Base-by-base conservation (phyloP, 2,329 filamentous ascomycete genomes). In the Trichoderma atrobrunneum region DNA sequence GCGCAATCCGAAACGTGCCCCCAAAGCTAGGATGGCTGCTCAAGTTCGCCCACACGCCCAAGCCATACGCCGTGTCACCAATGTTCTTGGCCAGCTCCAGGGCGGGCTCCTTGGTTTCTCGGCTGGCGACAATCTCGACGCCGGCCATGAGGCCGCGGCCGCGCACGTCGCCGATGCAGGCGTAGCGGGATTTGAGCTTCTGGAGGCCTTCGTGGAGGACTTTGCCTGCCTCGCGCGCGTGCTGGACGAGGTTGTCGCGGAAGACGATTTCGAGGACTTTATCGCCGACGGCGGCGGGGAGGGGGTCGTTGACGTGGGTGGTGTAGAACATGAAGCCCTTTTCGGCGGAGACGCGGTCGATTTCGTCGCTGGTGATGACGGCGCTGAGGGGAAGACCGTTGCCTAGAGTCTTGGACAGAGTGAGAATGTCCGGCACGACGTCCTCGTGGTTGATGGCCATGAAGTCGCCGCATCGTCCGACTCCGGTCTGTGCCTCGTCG, bases 221-320 rank as follows among this genome's bases (percentile, higher is more conserved):
- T 2, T 79, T 72, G 1, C 88, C 88, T 7, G 84, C 80, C 32
- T 78, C 76, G 7, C 80, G 77, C 5, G 87, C 84, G 3, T 83
- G 81, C 72, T 80, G 78, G 21, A 87, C 84, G 11, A 91, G 79
- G 24, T 83, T 79, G 73, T 91, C 88, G 1, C 88, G 81, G 24
- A 87, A 81, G 1, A 91, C 87, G 14, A 90, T 88, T 72, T 91
- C 88, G 1, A 91, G 82, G 2, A 90, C 88, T 76, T 90, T 90
- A 73, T 87, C 82, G 0, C 88, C 88, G 1, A 91, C 87, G 0
- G 88, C 87, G 0, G 87, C 87, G 0, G 88, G 85, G 0, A 91
- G 79, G 0, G 89, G 88, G 74, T 91, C 89, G 74, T 91, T 90
- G 63, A 90, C 79, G 74, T 91, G 89, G 0, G 89, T 91, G 0